Evolutionary conservation across 306 rosid genomes (phyloP), one percentile per base, ranked within the genome.

Genomic region (Herpetospermum pedunculosum): DNA sequence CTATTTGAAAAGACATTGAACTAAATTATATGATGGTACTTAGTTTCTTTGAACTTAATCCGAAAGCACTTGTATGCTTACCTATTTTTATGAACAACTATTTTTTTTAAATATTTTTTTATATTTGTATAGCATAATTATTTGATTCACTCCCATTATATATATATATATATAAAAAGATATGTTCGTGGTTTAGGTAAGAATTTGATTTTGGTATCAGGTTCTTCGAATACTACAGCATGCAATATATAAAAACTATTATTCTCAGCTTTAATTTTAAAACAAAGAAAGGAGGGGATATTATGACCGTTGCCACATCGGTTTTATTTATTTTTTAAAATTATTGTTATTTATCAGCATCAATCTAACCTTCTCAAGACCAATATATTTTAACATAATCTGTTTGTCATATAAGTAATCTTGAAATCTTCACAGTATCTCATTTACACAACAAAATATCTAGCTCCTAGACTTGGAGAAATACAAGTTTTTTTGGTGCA

Each of bases 161-260:
- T n/a, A n/a, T n/a, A n/a, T n/a, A n/a, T n/a, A n/a, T n/a, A n/a
- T n/a, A n/a, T n/a, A n/a, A n/a, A n/a, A n/a, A n/a, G n/a, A n/a
- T n/a, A n/a, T n/a, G n/a, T n/a, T n/a, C n/a, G n/a, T n/a, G 40
- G 74, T 16, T 62, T 25, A 46, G 74, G 55, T 69, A 69, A 43
- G 73, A 69, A 70, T 35, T 63, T n/a, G 73, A 43, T 21, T 70
- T 70, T 28, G 58, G 74, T 8, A 46, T 29, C 26, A 70, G 52
- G 74, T 70, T 70, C 57, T 46, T 26, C 52, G 7, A 47, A 43
- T 44, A 4, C 70, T 18, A 16, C 25, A n/a, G 26, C 16, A 8
- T 26, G 34, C 49, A 26, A 68, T 43, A 46, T 46, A 13, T 16
- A 1, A 25, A 3, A 44, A 44, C 26, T 40, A 28, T 28, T 46